Percentiles rank a stretch among this genome's conserved stretches.
These are phyloP conservation scores for Penicillium cosmopolitanum DNA, from an alignment of 495 filamentous ascomycete genomes.

Conservation along the genomic window DNA sequence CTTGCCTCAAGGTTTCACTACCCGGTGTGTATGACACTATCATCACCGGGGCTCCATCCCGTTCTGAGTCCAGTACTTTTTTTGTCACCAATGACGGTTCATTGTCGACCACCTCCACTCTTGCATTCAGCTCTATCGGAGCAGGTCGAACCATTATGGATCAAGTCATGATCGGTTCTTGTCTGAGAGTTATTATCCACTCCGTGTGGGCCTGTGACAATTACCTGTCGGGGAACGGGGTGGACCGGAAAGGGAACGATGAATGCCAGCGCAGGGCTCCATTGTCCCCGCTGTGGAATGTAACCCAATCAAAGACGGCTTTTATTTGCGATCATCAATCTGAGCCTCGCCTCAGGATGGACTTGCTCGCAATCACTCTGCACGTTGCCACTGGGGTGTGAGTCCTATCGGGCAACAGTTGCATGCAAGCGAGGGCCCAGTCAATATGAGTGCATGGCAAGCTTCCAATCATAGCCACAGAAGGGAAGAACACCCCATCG, in stretches of 20 bases:
- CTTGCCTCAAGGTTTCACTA: background rate
- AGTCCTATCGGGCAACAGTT: background rate
- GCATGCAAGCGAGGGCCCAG: background rate
- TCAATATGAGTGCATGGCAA: background rate
- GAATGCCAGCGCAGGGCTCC: constrained; percentile 1
- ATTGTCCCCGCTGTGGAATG: constrained; percentile 1
- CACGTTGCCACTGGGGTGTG: background rate
- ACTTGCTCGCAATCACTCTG: constrained; percentile 1
- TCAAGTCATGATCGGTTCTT: background rate
- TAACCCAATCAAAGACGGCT: background rate
- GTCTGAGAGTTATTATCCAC: background rate
- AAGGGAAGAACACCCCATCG: background rate
- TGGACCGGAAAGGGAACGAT: constrained; percentile 3
- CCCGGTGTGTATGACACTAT: constrained; percentile 28
- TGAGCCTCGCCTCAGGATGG: background rate
- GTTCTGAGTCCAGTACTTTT: background rate
- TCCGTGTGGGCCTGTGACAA: background rate
- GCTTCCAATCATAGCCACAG: background rate
- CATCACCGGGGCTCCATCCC: constrained; percentile 13
- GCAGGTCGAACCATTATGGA: background rate
- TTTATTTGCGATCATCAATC: constrained; percentile 1
- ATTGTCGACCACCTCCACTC: constrained; percentile 11
- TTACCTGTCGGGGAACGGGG: background rate
- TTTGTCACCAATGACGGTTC: constrained; percentile 14
- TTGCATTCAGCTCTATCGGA: constrained; percentile 1